Evolutionary conservation across 179 eudicot species (phyloP).

Genomic region (Spergularia azorica): DNA sequence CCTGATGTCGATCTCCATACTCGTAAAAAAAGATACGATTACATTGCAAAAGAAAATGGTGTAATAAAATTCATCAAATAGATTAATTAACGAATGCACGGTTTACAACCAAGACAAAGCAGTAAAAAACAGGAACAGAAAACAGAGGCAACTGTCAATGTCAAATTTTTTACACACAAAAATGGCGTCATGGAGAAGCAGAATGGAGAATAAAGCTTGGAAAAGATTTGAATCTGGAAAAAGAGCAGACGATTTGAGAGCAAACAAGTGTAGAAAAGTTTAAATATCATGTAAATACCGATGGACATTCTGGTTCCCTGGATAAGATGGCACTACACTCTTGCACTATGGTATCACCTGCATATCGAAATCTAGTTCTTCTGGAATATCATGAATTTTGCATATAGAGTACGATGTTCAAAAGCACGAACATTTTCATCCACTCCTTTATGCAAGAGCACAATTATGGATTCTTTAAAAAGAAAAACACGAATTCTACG

Average conservation of each 20-base stretch:
- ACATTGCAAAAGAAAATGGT: too few relatives aligned
- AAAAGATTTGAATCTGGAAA: constrained; percentile 12
- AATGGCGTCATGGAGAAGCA: constrained; percentile 7
- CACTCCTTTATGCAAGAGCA: background rate
- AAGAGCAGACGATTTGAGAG: background rate
- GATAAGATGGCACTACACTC: background rate
- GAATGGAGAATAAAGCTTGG: background rate
- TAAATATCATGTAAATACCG: background rate
- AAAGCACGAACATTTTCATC: background rate
- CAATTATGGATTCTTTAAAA: too few relatives aligned
- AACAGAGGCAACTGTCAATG: background rate
- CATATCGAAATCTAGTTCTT: background rate
- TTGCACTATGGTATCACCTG: background rate
- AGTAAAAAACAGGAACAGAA: background rate
- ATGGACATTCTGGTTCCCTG: background rate
- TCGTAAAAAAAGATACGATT: too few relatives aligned
- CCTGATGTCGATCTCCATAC: too few relatives aligned
- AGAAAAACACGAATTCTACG: too few relatives aligned
- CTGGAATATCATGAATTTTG: background rate
- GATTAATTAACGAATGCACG: background rate
- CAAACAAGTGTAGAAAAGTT: constrained; percentile 9
- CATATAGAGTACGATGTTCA: background rate
- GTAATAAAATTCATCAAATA: background rate
- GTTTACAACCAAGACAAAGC: background rate
- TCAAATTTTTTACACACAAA: background rate